These are phyloP conservation scores for Candida xiaguanensis DNA, from an alignment of 805 yeast species.

Conservation along the genomic window DNA sequence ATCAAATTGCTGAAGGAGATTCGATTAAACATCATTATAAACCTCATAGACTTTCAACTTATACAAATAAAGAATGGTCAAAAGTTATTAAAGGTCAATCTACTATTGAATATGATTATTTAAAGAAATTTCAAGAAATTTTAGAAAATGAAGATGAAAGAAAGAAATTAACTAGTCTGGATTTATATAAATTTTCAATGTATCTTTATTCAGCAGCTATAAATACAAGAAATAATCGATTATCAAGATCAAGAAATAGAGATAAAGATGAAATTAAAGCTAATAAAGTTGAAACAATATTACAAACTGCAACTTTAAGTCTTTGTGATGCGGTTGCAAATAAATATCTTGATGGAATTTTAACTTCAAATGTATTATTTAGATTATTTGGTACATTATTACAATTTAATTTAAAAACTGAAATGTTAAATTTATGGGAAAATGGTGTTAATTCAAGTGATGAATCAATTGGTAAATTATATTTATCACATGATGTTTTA, in stretches of 20 bases:
- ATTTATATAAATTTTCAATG: constrained; percentile 20
- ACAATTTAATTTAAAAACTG: constrained; percentile 57
- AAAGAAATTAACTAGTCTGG: constrained; percentile 14
- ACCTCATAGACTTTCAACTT: constrained; percentile 16
- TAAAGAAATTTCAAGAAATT: constrained; percentile 9
- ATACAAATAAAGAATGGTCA: constrained; percentile 10
- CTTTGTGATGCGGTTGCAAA: constrained; percentile 25
- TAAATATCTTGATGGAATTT: constrained; percentile 25
- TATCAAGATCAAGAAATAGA: constrained; percentile 30
- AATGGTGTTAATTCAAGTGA: constrained; percentile 46
- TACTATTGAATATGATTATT: not conserved
- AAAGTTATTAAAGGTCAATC: not conserved
- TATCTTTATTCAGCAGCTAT: constrained; percentile 23
- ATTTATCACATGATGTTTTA: constrained; percentile 61
- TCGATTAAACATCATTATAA: constrained; percentile 11
- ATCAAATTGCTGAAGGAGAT: constrained; percentile 18
- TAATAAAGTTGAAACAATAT: constrained; percentile 24
- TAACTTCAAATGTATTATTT: constrained; percentile 21
- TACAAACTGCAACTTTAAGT: constrained; percentile 30
- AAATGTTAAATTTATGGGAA: constrained; percentile 71
- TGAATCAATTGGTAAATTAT: constrained; percentile 31
- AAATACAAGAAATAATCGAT: constrained; percentile 28
- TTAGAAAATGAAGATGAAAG: constrained; percentile 21
- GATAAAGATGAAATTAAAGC: constrained; percentile 34
- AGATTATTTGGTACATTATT: constrained; percentile 30